Conservation (phyloP, 2,329 filamentous ascomycete species). For the Dendryphion nanum region DNA sequence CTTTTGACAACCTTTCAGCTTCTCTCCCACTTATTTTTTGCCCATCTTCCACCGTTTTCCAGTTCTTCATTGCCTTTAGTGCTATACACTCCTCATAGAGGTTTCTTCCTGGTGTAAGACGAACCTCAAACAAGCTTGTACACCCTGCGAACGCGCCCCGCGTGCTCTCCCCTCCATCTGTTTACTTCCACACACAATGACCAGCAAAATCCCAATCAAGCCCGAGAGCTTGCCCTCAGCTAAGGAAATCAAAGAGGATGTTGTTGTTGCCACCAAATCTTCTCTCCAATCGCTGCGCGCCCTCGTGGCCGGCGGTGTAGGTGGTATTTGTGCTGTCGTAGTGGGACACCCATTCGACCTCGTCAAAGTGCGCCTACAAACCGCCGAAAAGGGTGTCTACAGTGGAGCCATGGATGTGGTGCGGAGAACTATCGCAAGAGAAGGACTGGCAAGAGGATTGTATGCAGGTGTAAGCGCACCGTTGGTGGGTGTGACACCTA, state of each 20-base stretch:
- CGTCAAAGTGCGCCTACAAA: slow-evolving; percentile 96
- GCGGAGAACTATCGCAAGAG: slow-evolving; percentile 78
- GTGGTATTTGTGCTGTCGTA: slow-evolving; percentile 88
- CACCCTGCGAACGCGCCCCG: too few species aligned
- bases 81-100: too few species aligned
- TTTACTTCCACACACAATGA: too few species aligned
- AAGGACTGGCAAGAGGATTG: slow-evolving; percentile 75
- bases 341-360: slow-evolving; percentile 95
- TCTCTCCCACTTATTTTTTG: too few species aligned
- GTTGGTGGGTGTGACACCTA: slow-evolving; percentile 91
- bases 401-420: slow-evolving; percentile 88
- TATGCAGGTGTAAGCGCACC: slow-evolving; percentile 98
- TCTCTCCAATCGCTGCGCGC: slow-evolving; percentile 70
- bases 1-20: too few species aligned
- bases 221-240: slow-evolving; percentile 31
- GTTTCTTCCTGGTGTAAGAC: too few species aligned
- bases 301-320: slow-evolving; percentile 84
- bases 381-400: slow-evolving; percentile 91
- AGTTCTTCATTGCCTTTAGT: too few species aligned
- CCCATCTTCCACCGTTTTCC: too few species aligned
- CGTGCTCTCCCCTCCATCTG: too few species aligned
- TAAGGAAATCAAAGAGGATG: slow-evolving; percentile 54
- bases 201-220: slow-evolving; percentile 20
- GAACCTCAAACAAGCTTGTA: too few species aligned
- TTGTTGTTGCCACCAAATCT: slow-evolving; percentile 50